phyloP scores from a whole-genome alignment of 768 basidiomycete species.

The Gymnopilus dilepis region DNA sequence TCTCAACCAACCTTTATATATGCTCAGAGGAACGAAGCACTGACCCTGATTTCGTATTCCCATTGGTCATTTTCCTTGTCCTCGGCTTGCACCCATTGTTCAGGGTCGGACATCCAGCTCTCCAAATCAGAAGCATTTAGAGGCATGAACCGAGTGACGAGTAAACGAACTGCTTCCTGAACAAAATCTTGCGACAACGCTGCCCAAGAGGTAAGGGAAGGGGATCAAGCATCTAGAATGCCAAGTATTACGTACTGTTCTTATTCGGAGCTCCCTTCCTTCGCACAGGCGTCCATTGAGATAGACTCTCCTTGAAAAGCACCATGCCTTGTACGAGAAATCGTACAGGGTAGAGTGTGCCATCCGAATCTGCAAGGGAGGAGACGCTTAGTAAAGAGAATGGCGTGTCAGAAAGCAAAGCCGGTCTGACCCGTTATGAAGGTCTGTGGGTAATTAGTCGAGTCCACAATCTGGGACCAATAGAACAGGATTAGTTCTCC shows the following conservation, averaged over 20 bases:
- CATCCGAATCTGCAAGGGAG: slow-evolving; percentile 54
- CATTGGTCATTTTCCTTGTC: slow-evolving; percentile 91
- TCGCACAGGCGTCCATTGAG: slow-evolving; percentile 73
- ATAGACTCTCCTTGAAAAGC: slow-evolving; percentile 81
- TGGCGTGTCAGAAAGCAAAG: neutral
- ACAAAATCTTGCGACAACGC: slow-evolving; percentile 75
- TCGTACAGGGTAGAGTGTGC: slow-evolving; percentile 75
- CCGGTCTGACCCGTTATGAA: slow-evolving; percentile 57
- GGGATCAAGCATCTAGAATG: neutral
- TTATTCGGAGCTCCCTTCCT: slow-evolving; percentile 65
- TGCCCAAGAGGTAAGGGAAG: slow-evolving; percentile 29
- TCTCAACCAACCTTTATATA: neutral
- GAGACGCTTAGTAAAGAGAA: neutral
- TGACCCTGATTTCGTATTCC: slow-evolving; percentile 90
- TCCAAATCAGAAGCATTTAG: slow-evolving; percentile 82
- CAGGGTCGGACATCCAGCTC: slow-evolving; percentile 86
- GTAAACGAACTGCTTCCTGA: slow-evolving; percentile 70
- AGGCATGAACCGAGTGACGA: slow-evolving; percentile 87
- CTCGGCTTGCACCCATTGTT: slow-evolving; percentile 93
- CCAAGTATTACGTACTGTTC: slow-evolving; percentile 49
- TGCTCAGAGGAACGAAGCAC: slow-evolving; percentile 27
- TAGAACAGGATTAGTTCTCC: slow-evolving; percentile 76
- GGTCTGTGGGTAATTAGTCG: slow-evolving; percentile 58
- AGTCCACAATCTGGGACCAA: slow-evolving; percentile 79
- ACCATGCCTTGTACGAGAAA: slow-evolving; percentile 87